Evolutionary conservation across 768 basidiomycete genomes (phyloP), one percentile per base, ranked within the genome.

Genomic region (Suillus paluster): DNA sequence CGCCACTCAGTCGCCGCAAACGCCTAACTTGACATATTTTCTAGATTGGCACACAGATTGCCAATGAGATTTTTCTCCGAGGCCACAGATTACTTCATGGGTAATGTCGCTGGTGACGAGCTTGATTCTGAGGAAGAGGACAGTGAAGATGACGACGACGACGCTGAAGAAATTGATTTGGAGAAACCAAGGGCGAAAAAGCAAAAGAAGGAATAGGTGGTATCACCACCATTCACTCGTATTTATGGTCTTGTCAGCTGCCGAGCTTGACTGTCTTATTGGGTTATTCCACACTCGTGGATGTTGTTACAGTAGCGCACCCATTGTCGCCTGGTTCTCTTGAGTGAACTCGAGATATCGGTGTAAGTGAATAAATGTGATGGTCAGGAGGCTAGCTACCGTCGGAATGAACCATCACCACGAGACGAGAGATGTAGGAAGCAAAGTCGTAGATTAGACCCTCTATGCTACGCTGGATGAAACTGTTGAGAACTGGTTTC

Each of bases 91-190:
- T 91, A 87, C 68, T 95, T 94, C 84, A 78, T 89, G 55, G 92
- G 92, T 33, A 83, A 85, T 61, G 79, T 79, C 21, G 83, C 83
- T 8, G 83, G 80, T 7, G 86, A 86, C 21, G 86, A 88, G 23
- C 63, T 82, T 45, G 88, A 90, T 71, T 84, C 83, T 44, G 88
- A 89, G 38, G 88, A 88, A 15, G 86, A 88, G 48, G 80, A 83
- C 15, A 84, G 85, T 9, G 87, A 89, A 14, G 87, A 89, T 8
- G 89, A 91, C 4, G 88, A 90, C 36, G 90, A 92, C 27, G 88
- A 92, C 25, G 91, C 85, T 49, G 91, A 88, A 48, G 93, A 94
- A 74, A 95, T 95, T 76, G 93, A 95, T 76, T 78, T 95, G 61
- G 93, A 95, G 75, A 90, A 91, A 76, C 93, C 92, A 46, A 82